phyloP scores from a whole-genome alignment of 2,329 filamentous ascomycete species.

The Diaporthe eres region DNA sequence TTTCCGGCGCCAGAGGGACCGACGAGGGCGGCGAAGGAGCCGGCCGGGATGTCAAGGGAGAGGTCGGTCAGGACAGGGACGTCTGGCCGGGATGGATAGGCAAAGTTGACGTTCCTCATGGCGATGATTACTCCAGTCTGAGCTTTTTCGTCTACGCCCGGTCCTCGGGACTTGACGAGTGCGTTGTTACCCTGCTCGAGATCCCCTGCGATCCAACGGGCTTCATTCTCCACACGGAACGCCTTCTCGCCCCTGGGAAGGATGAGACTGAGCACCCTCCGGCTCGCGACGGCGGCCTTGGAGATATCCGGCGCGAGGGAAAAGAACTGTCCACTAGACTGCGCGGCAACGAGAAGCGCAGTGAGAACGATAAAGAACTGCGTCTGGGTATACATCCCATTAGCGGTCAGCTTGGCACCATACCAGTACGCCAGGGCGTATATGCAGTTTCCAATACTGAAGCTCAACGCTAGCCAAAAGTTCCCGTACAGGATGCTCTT shows the following conservation, averaged over 20 bases:
- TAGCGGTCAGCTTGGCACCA: constrained; percentile 79
- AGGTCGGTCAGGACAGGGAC: constrained; percentile 69
- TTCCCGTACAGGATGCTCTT: background rate
- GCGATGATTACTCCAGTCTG: constrained; percentile 60
- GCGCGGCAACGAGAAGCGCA: constrained; percentile 79
- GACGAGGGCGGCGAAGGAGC: constrained; percentile 75
- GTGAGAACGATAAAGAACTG: constrained; percentile 84
- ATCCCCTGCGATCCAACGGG: background rate
- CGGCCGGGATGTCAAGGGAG: constrained; percentile 68
- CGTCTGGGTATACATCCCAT: constrained; percentile 73
- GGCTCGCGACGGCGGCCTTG: constrained; percentile 73
- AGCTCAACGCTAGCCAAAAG: constrained; percentile 23
- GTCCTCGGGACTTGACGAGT: background rate
- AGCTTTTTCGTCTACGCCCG: background rate
- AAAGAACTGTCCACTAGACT: constrained; percentile 82
- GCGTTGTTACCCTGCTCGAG: background rate
- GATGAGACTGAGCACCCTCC: constrained; percentile 68
- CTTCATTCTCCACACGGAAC: background rate
- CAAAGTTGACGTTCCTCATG: constrained; percentile 73
- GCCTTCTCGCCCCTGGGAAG: constrained; percentile 14
- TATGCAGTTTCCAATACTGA: constrained; percentile 44
- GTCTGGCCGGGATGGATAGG: constrained; percentile 75
- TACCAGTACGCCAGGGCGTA: constrained; percentile 87
- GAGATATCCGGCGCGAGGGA: constrained; percentile 82
- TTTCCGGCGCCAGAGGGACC: constrained; percentile 78